These are phyloP conservation scores for Backusella macrospora DNA, from an alignment of 192 early-diverging fungal species.

Conservation along the genomic window DNA sequence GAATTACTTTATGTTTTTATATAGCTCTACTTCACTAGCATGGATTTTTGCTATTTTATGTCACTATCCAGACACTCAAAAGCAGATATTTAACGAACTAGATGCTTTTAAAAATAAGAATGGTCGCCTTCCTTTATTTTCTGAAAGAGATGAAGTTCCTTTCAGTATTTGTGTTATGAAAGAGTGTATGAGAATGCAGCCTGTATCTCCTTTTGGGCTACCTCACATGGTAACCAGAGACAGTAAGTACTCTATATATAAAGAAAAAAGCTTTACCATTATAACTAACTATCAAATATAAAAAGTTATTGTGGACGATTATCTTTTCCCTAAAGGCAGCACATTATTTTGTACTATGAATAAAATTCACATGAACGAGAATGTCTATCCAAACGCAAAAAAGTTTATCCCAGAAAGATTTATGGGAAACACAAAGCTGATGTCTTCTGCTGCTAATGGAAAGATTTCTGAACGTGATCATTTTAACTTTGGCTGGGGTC, in stretches of 20 bases:
- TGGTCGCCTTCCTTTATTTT: background rate
- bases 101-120: background rate
- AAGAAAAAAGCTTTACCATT: too few species aligned
- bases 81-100: slow-evolving; percentile 11
- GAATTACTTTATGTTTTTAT: background rate
- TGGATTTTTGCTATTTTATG: slow-evolving; percentile 9
- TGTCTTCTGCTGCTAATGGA: slow-evolving; percentile 14
- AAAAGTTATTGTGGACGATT: slow-evolving; percentile 5
- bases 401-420: slow-evolving; percentile 13
- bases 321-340: slow-evolving; percentile 5
- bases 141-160: slow-evolving; percentile 3
- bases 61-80: background rate
- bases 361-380: slow-evolving; percentile 10
- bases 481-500: slow-evolving; percentile 14
- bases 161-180: background rate
- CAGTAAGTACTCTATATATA: slow-evolving; percentile 1
- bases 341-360: slow-evolving; percentile 2
- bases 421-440: background rate
- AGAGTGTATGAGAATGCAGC: slow-evolving; percentile 3
- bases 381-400: slow-evolving; percentile 10
- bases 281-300: too few species aligned
- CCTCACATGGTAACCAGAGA: slow-evolving; percentile 1
- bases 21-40: background rate
- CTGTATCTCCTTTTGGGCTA: background rate
- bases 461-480: slow-evolving; percentile 10